A percentile compares a stretch with the other conserved stretches of the same genome.
phyloP scores from a whole-genome alignment of 768 basidiomycete species.

The Clavaria fumosa region DNA sequence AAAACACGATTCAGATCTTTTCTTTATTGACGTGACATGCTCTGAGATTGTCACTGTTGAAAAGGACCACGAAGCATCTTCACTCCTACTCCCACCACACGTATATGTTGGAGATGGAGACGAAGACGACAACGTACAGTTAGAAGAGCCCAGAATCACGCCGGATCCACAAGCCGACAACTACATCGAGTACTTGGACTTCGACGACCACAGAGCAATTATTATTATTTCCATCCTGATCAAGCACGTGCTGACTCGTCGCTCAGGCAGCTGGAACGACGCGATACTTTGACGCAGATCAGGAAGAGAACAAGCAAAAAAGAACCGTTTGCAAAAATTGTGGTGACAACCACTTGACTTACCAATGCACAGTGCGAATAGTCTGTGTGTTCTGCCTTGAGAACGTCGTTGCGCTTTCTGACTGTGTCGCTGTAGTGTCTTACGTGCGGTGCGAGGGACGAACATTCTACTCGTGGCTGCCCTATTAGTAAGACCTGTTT shows the following conservation, averaged over 20 bases:
- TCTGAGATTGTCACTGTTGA: constrained; percentile 7
- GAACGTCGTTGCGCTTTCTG: constrained; percentile 1
- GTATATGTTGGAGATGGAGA: constrained; percentile 46
- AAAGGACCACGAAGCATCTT: constrained; percentile 9
- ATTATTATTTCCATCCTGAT: neutral
- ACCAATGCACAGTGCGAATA: constrained; percentile 55
- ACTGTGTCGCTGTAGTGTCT: constrained; percentile 36
- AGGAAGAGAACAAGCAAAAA: constrained; percentile 24
- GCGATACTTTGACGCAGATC: constrained; percentile 49
- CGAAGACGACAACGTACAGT: no score
- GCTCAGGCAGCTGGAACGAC: constrained; percentile 30
- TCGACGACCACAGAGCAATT: constrained; percentile 45
- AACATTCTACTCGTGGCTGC: constrained; percentile 63
- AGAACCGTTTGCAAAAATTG: constrained; percentile 62
- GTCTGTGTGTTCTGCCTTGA: constrained; percentile 26
- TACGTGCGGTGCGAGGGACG: constrained; percentile 68
- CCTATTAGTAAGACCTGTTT: constrained; percentile 73
- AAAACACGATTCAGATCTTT: constrained; percentile 17
- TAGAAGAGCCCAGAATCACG: no score
- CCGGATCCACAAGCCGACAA: constrained; percentile 37
- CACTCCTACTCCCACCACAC: constrained; percentile 52
- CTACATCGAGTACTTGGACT: constrained; percentile 69
- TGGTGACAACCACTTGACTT: constrained; percentile 53
- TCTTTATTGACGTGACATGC: constrained; percentile 32
- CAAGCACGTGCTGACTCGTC: neutral